Conservation (phyloP, 2,329 filamentous ascomycete species). For the Paecilomyces sp. region DNA sequence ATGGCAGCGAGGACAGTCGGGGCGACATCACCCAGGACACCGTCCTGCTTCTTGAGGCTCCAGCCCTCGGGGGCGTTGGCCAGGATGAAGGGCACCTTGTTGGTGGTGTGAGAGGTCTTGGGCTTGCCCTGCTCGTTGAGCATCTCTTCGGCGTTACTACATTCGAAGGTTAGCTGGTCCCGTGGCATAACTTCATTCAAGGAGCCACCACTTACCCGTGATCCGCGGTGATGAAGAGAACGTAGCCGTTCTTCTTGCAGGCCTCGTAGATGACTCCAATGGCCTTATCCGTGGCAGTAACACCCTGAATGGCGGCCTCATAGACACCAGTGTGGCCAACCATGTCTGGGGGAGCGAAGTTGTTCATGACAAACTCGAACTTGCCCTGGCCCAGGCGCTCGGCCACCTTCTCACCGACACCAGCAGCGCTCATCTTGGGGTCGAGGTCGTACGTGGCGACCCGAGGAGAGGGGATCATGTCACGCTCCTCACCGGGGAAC, state of each 20-base stretch:
- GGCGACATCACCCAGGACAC: slow-evolving; percentile 94
- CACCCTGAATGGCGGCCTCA: slow-evolving; percentile 81
- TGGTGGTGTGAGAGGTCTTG: slow-evolving; percentile 96
- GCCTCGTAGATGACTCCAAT: slow-evolving; percentile 89
- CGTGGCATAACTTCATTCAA: neutral
- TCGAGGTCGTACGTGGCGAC: slow-evolving; percentile 93
- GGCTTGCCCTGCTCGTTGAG: slow-evolving; percentile 90
- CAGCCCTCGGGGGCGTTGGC: slow-evolving; percentile 88
- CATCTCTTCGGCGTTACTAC: slow-evolving; percentile 94
- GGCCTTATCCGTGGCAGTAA: slow-evolving; percentile 81
- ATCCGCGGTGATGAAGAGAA: slow-evolving; percentile 92
- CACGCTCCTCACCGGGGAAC: slow-evolving; percentile 83
- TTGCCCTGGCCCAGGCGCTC: slow-evolving; percentile 79
- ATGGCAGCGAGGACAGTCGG: slow-evolving; percentile 88
- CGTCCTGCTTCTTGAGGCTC: slow-evolving; percentile 74
- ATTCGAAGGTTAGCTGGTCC: neutral
- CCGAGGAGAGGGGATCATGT: slow-evolving; percentile 90
- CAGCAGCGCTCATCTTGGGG: slow-evolving; percentile 91
- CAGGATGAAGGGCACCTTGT: slow-evolving; percentile 98
- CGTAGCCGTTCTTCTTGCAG: slow-evolving; percentile 88
- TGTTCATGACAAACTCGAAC: slow-evolving; percentile 99
- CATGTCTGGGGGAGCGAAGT: slow-evolving; percentile 99
- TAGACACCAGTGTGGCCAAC: slow-evolving; percentile 98
- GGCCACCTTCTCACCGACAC: slow-evolving; percentile 79
- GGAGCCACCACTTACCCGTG: slow-evolving; percentile 58